Evolutionary conservation across 768 basidiomycete species (phyloP), one percentile per base, ranked within the genome.

Genomic region (Saitozyma podzolica): DNA sequence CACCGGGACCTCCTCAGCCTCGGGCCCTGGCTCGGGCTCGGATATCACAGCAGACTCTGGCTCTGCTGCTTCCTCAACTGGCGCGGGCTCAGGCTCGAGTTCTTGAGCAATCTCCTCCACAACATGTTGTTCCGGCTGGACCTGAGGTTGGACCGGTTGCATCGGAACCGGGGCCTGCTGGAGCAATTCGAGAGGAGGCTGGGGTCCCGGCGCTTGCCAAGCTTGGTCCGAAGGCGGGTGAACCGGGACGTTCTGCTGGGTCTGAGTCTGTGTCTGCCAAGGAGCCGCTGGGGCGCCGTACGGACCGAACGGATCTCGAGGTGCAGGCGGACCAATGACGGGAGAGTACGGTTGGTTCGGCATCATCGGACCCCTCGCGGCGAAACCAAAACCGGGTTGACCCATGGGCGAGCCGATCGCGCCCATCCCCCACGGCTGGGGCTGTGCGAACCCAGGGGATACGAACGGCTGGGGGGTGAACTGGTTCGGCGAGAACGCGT

Each of bases 1-100:
- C 53, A 78, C 70, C 66, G 80, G 55, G 68, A 51, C 56, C 72
- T 60, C 57, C 48, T 74, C 48, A 49, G 64, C 76, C 57, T 11
- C 52, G 8, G 60, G 17, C 43, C 54, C 51, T n/a, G 61, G 53
- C 6, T 62, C 61, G 19, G 60, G 59, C 40, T 63, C 56, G 19
- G 65, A 49, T 17, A 17, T 43, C 9, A 54, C 42, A 50, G 54
- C 55, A 19, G 56, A 49, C 47, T 61, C 50, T 29, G 29, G 29
- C 29, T 29, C 29, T 29, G 29, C 29, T 29, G 64, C 76, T 57
- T 11, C 9, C n/a, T 37, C 45, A 9, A 54, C 59, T 17, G 40
- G 17, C 40, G 37, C 54, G 20, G 61, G 53, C 6, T 62, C 61
- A 29, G 60, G 59, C 40, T 63, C 56, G 19, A 64, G 50, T 17